phyloP scores from a whole-genome alignment of 495 filamentous ascomycete genomes.

The Zalerion maritima region DNA sequence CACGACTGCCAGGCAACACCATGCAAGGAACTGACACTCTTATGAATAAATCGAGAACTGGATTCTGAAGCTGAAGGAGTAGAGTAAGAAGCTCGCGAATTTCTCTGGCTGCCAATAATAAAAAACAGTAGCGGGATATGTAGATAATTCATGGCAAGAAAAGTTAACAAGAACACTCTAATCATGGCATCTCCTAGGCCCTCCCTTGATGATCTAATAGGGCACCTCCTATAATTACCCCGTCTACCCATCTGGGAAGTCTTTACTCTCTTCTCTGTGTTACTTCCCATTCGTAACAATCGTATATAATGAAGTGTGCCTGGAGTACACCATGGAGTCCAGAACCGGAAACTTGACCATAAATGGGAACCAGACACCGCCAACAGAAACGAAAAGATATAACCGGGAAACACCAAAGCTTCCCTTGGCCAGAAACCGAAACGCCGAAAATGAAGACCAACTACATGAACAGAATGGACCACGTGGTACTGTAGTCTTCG shows the following conservation, averaged over 20 bases:
- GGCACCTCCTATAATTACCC: conserved; percentile 16
- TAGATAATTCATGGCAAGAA: too few species aligned
- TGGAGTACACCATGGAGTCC: not conserved
- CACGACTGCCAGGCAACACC: too few species aligned
- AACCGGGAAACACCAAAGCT: conserved; percentile 4
- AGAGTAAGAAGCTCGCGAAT: too few species aligned
- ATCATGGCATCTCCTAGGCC: too few species aligned
- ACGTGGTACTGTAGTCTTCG: too few species aligned
- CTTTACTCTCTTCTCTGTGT: conserved; percentile 4
- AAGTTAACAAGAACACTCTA: too few species aligned
- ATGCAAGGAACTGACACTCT: too few species aligned
- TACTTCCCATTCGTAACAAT: conserved; percentile 1
- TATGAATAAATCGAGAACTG: too few species aligned
- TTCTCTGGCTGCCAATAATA: too few species aligned
- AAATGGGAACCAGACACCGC: conserved; percentile 1
- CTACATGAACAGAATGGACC: conserved; percentile 1
- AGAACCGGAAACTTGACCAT: conserved; percentile 3
- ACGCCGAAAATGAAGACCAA: not conserved
- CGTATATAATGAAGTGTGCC: not conserved
- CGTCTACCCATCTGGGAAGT: conserved; percentile 4
- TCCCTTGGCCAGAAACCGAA: conserved; percentile 2
- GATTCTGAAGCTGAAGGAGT: too few species aligned
- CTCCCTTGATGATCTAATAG: too few species aligned
- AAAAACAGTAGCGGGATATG: too few species aligned
- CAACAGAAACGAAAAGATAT: conserved; percentile 8